Conservation (phyloP, 73 alveolate genomes). For the Tetrahymena thermophila region DNA sequence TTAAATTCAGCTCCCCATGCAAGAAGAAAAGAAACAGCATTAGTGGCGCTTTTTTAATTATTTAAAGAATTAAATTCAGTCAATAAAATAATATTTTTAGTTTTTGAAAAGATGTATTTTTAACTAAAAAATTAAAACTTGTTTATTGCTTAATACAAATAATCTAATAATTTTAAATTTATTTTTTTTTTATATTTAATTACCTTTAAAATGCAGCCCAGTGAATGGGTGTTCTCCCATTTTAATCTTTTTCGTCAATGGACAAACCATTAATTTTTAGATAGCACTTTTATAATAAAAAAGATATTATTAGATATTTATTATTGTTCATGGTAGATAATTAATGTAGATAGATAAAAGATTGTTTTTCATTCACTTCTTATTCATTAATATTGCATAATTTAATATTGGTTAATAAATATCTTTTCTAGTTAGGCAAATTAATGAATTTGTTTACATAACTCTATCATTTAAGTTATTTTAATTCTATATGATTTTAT, state of each 20-base stretch:
- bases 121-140: no score
- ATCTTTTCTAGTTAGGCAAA: no score
- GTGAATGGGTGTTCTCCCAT: neutral
- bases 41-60: conserved; percentile 55
- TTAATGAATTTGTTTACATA: no score
- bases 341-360: neutral
- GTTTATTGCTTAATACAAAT: no score
- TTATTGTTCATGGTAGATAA: neutral
- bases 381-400: no score
- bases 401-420: no score
- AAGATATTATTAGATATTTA: neutral
- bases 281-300: neutral
- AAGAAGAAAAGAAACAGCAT: conserved; percentile 39
- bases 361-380: no score
- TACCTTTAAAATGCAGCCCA: neutral
- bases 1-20: conserved; percentile 66
- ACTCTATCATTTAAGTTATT: neutral
- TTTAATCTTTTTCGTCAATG: neutral
- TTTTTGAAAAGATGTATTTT: no score
- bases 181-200: no score
- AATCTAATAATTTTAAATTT: no score
- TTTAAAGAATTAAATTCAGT: neutral
- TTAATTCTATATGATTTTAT: neutral
- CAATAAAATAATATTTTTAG: no score
- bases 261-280: neutral